Percentiles rank a stretch among this genome's conserved stretches.
Evolutionary conservation across 371 early-diverging fungal species (phyloP).

Genomic region (Dichotomocladium elegans): DNA sequence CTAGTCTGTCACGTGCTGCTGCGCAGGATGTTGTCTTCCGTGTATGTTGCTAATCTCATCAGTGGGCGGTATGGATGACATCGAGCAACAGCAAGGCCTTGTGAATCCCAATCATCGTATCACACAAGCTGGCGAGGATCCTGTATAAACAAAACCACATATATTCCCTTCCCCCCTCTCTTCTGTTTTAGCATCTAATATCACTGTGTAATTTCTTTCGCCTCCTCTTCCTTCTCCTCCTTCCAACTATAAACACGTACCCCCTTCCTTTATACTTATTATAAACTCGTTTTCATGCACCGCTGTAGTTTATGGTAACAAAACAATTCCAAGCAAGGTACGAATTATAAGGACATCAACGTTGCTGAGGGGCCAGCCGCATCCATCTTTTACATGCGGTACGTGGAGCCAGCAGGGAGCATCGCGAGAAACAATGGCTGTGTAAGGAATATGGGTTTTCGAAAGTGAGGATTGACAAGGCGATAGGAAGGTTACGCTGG

Average conservation of each 20-base stretch:
- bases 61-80: slow-evolving; percentile 26
- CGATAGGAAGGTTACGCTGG: no score
- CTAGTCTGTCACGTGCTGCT: slow-evolving; percentile 61
- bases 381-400: no score
- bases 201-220: neutral
- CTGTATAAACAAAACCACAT: neutral
- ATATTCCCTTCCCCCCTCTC: neutral
- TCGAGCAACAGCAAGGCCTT: slow-evolving; percentile 15
- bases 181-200: neutral
- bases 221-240: neutral
- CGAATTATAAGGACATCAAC: no score
- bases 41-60: slow-evolving; percentile 41
- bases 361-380: no score
- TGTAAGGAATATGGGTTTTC: no score
- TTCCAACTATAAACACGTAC: neutral
- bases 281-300: no score
- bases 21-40: slow-evolving; percentile 75
- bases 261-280: no score
- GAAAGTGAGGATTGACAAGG: no score
- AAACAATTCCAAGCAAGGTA: no score
- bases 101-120: slow-evolving; percentile 26
- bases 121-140: slow-evolving; percentile 11
- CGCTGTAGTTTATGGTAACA: no score
- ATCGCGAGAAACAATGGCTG: no score
- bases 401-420: no score